Evolutionary conservation across 805 yeast genomes (phyloP).

Genomic region (Clavispora carvajalis): DNA sequence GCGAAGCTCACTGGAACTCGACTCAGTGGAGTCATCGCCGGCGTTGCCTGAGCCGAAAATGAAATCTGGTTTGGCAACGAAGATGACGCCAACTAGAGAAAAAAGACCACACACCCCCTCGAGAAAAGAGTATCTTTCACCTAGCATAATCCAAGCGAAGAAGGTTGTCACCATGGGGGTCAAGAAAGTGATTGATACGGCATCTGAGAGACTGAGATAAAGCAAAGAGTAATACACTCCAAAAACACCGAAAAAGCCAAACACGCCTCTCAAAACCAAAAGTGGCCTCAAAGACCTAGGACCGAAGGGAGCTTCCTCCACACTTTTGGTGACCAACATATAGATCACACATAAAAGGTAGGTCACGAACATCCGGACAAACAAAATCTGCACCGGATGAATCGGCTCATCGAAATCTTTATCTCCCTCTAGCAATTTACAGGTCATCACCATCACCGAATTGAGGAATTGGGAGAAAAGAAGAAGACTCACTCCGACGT

Average conservation of each 20-base stretch:
- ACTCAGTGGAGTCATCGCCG: conserved; percentile 39
- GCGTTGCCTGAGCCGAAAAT: conserved; percentile 48
- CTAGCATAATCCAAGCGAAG: conserved; percentile 60
- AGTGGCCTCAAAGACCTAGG: conserved; percentile 51
- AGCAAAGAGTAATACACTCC: conserved; percentile 70
- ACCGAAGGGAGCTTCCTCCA: conserved; percentile 66
- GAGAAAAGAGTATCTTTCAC: conserved; percentile 58
- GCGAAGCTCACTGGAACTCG: conserved; percentile 49
- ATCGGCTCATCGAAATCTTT: conserved; percentile 53
- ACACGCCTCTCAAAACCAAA: conserved; percentile 56
- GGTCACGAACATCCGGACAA: conserved; percentile 74
- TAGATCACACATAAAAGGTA: conserved; percentile 51
- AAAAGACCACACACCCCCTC: conserved; percentile 67
- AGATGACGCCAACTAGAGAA: conserved; percentile 69
- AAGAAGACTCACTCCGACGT: conserved; percentile 51
- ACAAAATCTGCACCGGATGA: conserved; percentile 73
- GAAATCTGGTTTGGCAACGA: conserved; percentile 78
- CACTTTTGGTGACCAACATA: conserved; percentile 44
- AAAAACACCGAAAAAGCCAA: conserved; percentile 74
- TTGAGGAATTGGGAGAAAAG: conserved; percentile 67
- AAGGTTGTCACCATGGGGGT: conserved; percentile 74
- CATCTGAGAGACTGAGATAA: conserved; percentile 74
- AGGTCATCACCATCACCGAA: conserved; percentile 68
- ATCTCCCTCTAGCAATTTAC: conserved; percentile 70
- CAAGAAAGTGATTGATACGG: conserved; percentile 73